Evolutionary conservation across 2,329 filamentous ascomycete species (phyloP), one percentile per base, ranked within the genome.

Genomic region (Xylariaceae sp.): DNA sequence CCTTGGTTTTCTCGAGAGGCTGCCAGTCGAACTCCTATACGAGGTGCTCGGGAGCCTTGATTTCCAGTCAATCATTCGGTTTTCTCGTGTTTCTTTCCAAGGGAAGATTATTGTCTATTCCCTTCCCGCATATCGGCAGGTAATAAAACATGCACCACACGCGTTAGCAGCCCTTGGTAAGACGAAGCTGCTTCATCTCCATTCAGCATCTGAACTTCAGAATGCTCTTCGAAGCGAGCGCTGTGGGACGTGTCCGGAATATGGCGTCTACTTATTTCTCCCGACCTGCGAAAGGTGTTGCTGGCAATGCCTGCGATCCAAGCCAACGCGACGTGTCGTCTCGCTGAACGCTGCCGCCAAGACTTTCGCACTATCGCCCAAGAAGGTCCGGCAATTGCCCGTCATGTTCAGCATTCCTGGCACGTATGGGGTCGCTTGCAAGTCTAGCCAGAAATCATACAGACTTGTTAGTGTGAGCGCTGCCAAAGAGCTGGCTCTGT

Each of bases 241-340:
- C 21, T 41, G 38, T 36, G 38, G 33, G 24, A 36, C 34, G 33
- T 41, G 38, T 33, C 28, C 33, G 23, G 33, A 36, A 23, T 41
- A 36, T 41, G 38, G 33, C 38, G 38, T 29, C 29, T 41, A 36
- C 29, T 30, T 41, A 18, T 41, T 36, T 24, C 34, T 36, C 19
- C 38, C 28, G 38, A 41, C 34, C 28, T 36, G 38, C 34, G 38
- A 41, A 33, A 36, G 38, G 29, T 36, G 33, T 36, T 41, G 38
- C 33, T 36, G 33, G 33, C 33, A 36, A 41, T 36, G 34, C 33
- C 29, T 41, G 28, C 33, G 21, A 23, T 32, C 19, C 29, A 41
- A 41, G 15, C 38, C 29, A 33, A 36, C 34, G 23, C 38, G 28
- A 36, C 33, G 28, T n/a, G 33, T 36, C 21, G 33, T 42, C 19